These are phyloP conservation scores for Lippia alba DNA, from an alignment of 305 asterid genomes.

Conservation along the genomic window DNA sequence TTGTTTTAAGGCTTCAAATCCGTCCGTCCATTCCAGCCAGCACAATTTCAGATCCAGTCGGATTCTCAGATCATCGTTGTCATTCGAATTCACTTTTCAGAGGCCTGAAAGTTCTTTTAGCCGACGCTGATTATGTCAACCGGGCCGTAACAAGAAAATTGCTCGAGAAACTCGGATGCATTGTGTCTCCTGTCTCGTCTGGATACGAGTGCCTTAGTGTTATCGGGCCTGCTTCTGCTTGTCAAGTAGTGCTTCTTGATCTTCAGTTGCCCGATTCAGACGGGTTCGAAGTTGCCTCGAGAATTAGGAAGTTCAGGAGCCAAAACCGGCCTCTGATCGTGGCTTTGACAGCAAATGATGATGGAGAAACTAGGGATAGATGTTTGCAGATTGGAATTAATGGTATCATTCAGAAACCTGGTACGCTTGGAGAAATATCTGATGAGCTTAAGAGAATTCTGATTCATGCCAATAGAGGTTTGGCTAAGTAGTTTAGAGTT, in stretches of 20 bases:
- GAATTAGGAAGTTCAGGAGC: constrained; percentile 76
- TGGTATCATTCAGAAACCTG: constrained; percentile 53
- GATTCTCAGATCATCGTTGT: constrained; percentile 47
- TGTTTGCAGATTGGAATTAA: constrained; percentile 54
- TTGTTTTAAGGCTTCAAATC: constrained; percentile 70
- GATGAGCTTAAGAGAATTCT: constrained; percentile 46
- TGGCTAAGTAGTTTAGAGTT: constrained; percentile 31
- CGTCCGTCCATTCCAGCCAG: constrained; percentile 51
- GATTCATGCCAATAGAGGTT: constrained; percentile 51
- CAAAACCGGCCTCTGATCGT: constrained; percentile 81
- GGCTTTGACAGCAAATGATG: constrained; percentile 65
- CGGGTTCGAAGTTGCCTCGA: constrained; percentile 77
- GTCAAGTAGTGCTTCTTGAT: constrained; percentile 75
- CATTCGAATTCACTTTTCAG: constrained; percentile 63
- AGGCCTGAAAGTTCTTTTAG: constrained; percentile 77
- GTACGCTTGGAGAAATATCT: constrained; percentile 50
- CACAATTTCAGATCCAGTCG: constrained; percentile 55
- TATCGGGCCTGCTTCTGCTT: constrained; percentile 60
- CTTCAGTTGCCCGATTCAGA: constrained; percentile 83
- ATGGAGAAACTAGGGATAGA: constrained; percentile 44
- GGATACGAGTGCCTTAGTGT: constrained; percentile 81
- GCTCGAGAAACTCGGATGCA: constrained; percentile 89
- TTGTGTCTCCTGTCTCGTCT: constrained; percentile 70
- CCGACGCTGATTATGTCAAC: constrained; percentile 75
- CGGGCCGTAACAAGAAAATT: constrained; percentile 77